These are phyloP conservation scores for Neonectria sp. DNA, from an alignment of 2,329 filamentous ascomycete genomes.

Conservation along the genomic window DNA sequence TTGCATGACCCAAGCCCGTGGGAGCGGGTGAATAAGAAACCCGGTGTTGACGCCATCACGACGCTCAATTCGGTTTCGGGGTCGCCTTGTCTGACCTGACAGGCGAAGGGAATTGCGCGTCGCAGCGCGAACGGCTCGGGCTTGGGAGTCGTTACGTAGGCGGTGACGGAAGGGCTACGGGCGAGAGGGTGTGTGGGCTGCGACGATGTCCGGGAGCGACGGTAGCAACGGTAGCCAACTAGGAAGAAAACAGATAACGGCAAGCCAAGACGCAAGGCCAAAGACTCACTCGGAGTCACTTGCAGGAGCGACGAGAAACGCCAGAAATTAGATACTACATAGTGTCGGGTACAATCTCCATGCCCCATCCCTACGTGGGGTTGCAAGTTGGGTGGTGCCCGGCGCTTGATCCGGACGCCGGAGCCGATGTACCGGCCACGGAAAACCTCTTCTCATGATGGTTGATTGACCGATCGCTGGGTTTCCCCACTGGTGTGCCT, in stretches of 20 bases:
- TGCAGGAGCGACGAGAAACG: neutral
- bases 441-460: neutral
- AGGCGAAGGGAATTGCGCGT: neutral
- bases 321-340: neutral
- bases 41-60: neutral
- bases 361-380: neutral
- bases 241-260: neutral
- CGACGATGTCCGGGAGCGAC: neutral
- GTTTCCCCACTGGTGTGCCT: slow-evolving; percentile 25
- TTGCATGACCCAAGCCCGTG: slow-evolving; percentile 29
- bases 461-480: neutral
- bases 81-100: neutral
- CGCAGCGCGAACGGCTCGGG: slow-evolving; percentile 4
- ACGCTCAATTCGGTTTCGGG: neutral
- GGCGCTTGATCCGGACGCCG: slow-evolving; percentile 11
- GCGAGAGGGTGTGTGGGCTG: slow-evolving; percentile 18
- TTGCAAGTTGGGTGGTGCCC: neutral
- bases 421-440: neutral
- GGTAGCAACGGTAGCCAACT: neutral
- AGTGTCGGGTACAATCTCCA: neutral
- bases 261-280: neutral
- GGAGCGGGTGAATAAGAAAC: slow-evolving; percentile 18
- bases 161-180: slow-evolving; percentile 1
- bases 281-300: slow-evolving; percentile 16
- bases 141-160: slow-evolving; percentile 11